These are phyloP conservation scores for Metarhizium guizhouense DNA, from an alignment of 2,329 filamentous ascomycete genomes.

Conservation along the genomic window DNA sequence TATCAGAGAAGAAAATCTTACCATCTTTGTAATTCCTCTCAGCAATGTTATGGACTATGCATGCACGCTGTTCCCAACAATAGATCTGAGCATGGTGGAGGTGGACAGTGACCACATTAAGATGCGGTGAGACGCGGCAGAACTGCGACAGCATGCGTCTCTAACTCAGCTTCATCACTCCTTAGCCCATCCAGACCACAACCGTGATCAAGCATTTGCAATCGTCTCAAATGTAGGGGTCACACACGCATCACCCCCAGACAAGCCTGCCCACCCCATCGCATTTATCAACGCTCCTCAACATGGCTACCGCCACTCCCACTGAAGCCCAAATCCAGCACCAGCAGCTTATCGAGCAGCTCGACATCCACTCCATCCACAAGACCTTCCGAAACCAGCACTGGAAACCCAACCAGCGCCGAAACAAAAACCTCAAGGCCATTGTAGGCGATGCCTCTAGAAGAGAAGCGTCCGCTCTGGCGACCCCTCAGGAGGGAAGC, in stretches of 20 bases:
- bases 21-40: background rate
- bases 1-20: background rate
- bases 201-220: background rate
- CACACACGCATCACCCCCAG: background rate
- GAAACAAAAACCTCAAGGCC: conserved; percentile 98
- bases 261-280: background rate
- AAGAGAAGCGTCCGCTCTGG: conserved; percentile 80
- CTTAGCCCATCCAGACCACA: background rate
- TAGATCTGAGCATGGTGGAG: background rate
- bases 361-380: conserved; percentile 79
- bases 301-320: conserved; percentile 42
- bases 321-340: conserved; percentile 72
- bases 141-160: conserved; percentile 11
- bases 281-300: conserved; percentile 36
- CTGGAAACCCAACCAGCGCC: conserved; percentile 89
- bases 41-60: background rate
- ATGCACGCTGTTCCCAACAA: background rate
- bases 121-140: conserved; percentile 26
- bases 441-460: conserved; percentile 83
- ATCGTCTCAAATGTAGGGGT: background rate
- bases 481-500: conserved; percentile 66
- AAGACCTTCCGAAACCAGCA: conserved; percentile 84
- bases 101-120: conserved; percentile 6
- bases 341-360: conserved; percentile 75
- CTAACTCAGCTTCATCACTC: background rate